A percentile compares a stretch with the other conserved stretches of the same genome.
These are phyloP conservation scores for Cicer cuneatum DNA, from an alignment of 306 rosid genomes.

Conservation along the genomic window DNA sequence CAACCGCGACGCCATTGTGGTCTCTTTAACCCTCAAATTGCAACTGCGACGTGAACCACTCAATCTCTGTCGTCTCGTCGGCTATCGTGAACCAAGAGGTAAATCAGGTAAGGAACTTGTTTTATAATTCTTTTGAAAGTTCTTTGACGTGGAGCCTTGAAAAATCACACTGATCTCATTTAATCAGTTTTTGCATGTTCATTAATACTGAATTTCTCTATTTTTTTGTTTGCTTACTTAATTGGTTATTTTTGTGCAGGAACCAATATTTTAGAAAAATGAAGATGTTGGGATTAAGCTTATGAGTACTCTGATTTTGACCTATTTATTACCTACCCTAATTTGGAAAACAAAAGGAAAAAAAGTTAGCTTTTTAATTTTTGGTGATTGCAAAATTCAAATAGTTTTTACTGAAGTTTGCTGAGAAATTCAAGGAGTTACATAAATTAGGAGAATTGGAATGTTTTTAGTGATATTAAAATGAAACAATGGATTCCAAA, in stretches of 20 bases:
- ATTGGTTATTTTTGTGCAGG: slow-evolving; percentile 54
- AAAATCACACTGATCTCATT: neutral
- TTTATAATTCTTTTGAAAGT: too few species aligned
- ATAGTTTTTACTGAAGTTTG: slow-evolving; percentile 22
- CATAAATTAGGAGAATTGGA: slow-evolving; percentile 24
- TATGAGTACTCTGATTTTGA: slow-evolving; percentile 70
- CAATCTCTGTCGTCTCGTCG: too few species aligned
- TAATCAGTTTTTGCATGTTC: neutral
- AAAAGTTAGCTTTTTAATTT: neutral
- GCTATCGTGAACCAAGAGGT: too few species aligned
- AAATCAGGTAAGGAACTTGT: too few species aligned
- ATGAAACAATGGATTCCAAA: neutral
- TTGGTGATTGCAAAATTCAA: slow-evolving; percentile 18
- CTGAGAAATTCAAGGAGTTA: neutral
- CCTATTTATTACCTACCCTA: neutral
- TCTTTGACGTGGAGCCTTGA: too few species aligned
- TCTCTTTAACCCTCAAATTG: too few species aligned
- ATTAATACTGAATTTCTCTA: neutral
- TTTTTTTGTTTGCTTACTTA: neutral
- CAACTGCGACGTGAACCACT: too few species aligned
- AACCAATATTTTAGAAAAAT: slow-evolving; percentile 87
- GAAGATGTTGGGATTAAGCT: slow-evolving; percentile 99
- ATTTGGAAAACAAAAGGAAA: neutral
- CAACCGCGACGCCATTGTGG: too few species aligned
- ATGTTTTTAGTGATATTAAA: slow-evolving; percentile 13